Evolutionary conservation across 331 rosid genomes (phyloP).

Genomic region (Quercus phellos): DNA sequence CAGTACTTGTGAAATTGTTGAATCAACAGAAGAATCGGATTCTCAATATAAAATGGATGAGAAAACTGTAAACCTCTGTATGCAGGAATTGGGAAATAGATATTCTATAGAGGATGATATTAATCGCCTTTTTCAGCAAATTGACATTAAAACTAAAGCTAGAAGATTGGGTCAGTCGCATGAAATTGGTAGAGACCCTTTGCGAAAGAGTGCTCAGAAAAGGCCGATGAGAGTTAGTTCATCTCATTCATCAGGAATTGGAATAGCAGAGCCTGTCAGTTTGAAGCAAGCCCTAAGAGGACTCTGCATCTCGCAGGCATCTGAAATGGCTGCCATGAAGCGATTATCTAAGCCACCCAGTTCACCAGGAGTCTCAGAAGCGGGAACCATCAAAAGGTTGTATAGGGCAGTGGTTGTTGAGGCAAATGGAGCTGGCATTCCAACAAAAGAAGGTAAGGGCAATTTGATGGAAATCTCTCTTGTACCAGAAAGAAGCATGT

Average conservation of each 20-base stretch:
- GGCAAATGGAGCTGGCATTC: slow-evolving; percentile 38
- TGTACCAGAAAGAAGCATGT: slow-evolving; percentile 50
- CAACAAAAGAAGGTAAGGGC: slow-evolving; percentile 51
- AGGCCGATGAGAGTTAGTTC: slow-evolving; percentile 75
- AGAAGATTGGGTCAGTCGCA: slow-evolving; percentile 44
- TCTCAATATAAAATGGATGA: slow-evolving; percentile 37
- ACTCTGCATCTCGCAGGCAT: slow-evolving; percentile 92
- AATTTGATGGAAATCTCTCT: slow-evolving; percentile 74
- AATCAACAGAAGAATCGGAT: slow-evolving; percentile 54
- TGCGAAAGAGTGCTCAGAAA: slow-evolving; percentile 80
- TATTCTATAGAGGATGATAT: slow-evolving; percentile 91
- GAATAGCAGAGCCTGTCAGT: slow-evolving; percentile 88
- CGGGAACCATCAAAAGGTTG: slow-evolving; percentile 74
- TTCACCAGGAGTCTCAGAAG: slow-evolving; percentile 77
- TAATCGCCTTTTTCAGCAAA: slow-evolving; percentile 80
- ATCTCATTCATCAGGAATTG: slow-evolving; percentile 76
- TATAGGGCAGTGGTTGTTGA: slow-evolving; percentile 72
- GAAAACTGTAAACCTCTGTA: slow-evolving; percentile 45
- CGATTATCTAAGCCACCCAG: slow-evolving; percentile 61
- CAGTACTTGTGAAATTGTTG: slow-evolving; percentile 71
- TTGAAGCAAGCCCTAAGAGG: slow-evolving; percentile 98
- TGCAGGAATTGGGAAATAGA: slow-evolving; percentile 42
- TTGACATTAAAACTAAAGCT: slow-evolving; percentile 57
- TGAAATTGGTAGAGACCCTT: slow-evolving; percentile 35
- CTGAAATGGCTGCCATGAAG: slow-evolving; percentile 97